phyloP scores from a whole-genome alignment of 306 rosid genomes.

The Dryas drummondii region DNA sequence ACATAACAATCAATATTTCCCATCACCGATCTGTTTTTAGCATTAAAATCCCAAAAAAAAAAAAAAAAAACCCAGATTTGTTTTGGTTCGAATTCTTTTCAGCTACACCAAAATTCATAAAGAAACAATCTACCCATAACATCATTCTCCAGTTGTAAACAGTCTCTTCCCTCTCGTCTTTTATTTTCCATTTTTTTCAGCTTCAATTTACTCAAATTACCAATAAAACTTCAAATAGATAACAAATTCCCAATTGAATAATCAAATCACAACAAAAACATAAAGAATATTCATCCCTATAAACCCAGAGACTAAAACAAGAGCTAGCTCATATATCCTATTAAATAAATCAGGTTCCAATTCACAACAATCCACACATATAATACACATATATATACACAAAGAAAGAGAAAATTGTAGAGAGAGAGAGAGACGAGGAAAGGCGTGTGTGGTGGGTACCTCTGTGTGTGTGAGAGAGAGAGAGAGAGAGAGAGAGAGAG shows the following conservation, averaged over 20 bases:
- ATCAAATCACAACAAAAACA: not conserved
- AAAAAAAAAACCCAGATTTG: constrained; percentile 23
- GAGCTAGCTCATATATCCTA: not conserved
- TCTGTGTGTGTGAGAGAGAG: not conserved
- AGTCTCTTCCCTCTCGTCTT: not conserved
- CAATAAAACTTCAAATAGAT: not conserved
- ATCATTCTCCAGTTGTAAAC: not conserved
- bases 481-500: not conserved
- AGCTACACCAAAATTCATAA: not conserved
- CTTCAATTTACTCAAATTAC: not conserved
- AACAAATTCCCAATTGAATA: not conserved
- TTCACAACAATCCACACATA: not conserved
- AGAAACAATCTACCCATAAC: not conserved
- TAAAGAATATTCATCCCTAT: not conserved
- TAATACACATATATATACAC: not conserved
- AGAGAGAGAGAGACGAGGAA: not conserved
- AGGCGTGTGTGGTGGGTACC: not conserved
- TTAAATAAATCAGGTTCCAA: constrained; percentile 5
- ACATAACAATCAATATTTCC: constrained; percentile 25
- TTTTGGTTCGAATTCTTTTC: constrained; percentile 17
- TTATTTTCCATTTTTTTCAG: not conserved
- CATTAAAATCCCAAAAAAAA: constrained; percentile 10
- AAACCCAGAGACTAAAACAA: not conserved
- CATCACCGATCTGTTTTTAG: constrained; percentile 46
- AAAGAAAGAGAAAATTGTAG: not conserved